Conservation (phyloP, 257 asterid species). For the Forsythia suspensa region DNA sequence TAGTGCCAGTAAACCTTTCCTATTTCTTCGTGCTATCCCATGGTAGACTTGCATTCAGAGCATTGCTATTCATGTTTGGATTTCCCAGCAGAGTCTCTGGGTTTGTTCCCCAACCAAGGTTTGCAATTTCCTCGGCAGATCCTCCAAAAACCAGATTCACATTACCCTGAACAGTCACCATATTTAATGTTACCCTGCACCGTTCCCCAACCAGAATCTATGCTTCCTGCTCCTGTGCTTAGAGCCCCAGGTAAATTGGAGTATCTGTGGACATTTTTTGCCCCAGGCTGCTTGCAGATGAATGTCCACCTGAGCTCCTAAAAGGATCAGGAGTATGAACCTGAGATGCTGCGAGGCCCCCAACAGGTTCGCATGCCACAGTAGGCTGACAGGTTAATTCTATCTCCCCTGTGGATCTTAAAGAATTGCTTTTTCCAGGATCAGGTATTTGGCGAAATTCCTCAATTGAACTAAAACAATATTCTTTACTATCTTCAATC, state of each 20-base stretch:
- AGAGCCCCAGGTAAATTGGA: conserved; percentile 30
- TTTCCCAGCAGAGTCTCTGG: conserved; percentile 54
- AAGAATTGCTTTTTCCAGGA: conserved; percentile 37
- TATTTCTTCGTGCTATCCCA: conserved; percentile 78
- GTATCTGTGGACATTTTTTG: conserved; percentile 44
- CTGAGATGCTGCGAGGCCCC: conserved; percentile 3
- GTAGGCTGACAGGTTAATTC: conserved; percentile 30
- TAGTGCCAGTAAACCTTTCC: conserved; percentile 63
- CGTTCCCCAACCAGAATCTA: not conserved
- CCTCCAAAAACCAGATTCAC: conserved; percentile 66
- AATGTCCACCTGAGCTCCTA: conserved; percentile 52
- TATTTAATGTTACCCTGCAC: conserved; percentile 52
- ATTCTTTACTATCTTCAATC: conserved; percentile 43
- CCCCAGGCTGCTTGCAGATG: conserved; percentile 79
- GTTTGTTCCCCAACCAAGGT: conserved; percentile 40
- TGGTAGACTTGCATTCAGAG: conserved; percentile 42
- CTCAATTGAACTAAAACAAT: conserved; percentile 58
- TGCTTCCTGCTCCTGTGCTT: not conserved
- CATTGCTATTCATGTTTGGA: conserved; percentile 43
- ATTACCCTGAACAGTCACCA: conserved; percentile 66
- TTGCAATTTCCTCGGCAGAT: conserved; percentile 54
- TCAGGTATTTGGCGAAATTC: conserved; percentile 35
- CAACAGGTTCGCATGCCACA: conserved; percentile 20
- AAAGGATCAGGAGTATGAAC: conserved; percentile 45
- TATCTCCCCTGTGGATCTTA: conserved; percentile 47